Base-by-base conservation (phyloP, 2,329 filamentous ascomycete species). In the Acephala macrosclerotiorum region DNA sequence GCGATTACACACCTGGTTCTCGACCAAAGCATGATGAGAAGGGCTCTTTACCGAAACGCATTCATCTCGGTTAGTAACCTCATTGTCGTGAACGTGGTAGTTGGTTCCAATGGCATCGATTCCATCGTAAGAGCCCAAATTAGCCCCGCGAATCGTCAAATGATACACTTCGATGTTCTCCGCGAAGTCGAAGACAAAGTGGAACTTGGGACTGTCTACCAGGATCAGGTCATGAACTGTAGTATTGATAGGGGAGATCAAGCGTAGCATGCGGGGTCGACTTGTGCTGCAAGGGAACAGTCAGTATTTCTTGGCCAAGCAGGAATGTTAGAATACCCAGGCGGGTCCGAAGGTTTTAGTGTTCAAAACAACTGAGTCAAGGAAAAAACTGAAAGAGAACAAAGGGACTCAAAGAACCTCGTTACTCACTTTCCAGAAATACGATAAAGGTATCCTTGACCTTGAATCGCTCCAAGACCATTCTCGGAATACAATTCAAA, bases 1-100 rank as follows among this genome's bases (percentile, higher is more conserved):
- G 45, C 40, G 36, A 29, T 59, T 59, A 22, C 57, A 59, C 20
- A 59, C 36, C 20, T 40, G 38, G 18, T 59, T 59, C 40, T 59
- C 57, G 11, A 33, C 57, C 20, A 59, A 20, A 36, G 20, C 57
- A 47, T 59, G 57, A 35, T 59, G 36, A 14, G 57, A 59, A 2
- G 57, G 57, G 26, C 57, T 59, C 38, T 59, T 59, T 16, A 59
- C 57, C 3, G 57, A 59, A 3, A 59, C 12, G 38, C 57, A 59
- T 47, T 59, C 57, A 59, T 59, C 57, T 20, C 57, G 57, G 40
- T 59, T 59, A 2, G 57, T 59, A 42, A 59, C 57, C 57, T 59
- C 57, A 26, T 20, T 59, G 40, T 59, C 57, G 38, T 59, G 57
- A 47, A 59, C 40, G 12, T 20, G 42, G 25, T 59, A 59, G 25